Conservation (phyloP, 352 stramenopile species). For the Pythium angustatum region DNA sequence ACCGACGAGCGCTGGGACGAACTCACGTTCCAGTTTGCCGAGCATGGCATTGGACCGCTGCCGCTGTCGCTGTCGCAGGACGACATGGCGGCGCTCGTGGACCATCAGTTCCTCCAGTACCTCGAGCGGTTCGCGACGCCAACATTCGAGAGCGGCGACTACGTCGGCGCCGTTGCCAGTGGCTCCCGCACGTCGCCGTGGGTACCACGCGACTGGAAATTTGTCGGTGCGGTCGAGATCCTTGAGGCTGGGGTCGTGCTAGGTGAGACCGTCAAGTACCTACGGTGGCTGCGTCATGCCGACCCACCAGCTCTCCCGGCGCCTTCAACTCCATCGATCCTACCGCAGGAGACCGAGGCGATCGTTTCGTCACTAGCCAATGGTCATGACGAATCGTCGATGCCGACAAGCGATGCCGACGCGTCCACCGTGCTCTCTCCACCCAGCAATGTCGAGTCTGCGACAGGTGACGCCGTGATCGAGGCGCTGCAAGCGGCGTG, state of each 20-base stretch:
- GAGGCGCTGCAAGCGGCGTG: slow-evolving; percentile 1
- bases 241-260: slow-evolving; percentile 54
- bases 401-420: not conserved
- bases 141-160: slow-evolving; percentile 21
- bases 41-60: not conserved
- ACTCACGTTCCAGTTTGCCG: slow-evolving; percentile 51
- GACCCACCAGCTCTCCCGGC: slow-evolving; percentile 6
- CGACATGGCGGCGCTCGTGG: slow-evolving; percentile 6
- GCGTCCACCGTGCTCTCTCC: too few relatives aligned
- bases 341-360: not conserved
- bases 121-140: slow-evolving; percentile 36
- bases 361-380: not conserved
- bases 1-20: slow-evolving; percentile 51
- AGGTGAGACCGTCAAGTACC: slow-evolving; percentile 63
- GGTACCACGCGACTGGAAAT: slow-evolving; percentile 42
- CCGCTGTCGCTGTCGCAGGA: not conserved
- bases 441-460: not conserved
- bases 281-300: slow-evolving; percentile 41
- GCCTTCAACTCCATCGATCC: not conserved
- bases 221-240: slow-evolving; percentile 41
- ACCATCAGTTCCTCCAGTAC: slow-evolving; percentile 50
- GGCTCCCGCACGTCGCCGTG: slow-evolving; percentile 29
- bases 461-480: slow-evolving; percentile 16
- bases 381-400: not conserved
- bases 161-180: slow-evolving; percentile 28